These are phyloP conservation scores for Adiantum capillusveneris DNA, from an alignment of 75 land plant species.

Conservation along the genomic window DNA sequence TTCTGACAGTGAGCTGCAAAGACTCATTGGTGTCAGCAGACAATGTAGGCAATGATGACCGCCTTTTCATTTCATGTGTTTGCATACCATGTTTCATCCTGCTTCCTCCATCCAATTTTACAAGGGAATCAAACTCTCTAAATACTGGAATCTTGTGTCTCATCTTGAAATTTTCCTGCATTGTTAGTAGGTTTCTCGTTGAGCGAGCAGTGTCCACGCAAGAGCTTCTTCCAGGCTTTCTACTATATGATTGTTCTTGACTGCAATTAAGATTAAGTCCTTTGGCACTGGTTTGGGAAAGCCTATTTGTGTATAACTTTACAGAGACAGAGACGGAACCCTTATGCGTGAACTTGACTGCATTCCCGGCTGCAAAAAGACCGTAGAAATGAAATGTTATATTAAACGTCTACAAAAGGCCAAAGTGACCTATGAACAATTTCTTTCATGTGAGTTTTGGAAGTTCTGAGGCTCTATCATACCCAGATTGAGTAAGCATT, in stretches of 20 bases:
- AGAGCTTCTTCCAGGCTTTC: not conserved
- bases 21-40: too few species aligned
- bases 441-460: not conserved
- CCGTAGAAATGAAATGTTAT: not conserved
- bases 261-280: not conserved
- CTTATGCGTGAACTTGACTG: slow-evolving; percentile 41
- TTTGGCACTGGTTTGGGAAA: too few species aligned
- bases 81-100: too few species aligned
- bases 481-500: slow-evolving; percentile 36
- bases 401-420: not conserved
- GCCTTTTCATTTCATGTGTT: too few species aligned
- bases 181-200: not conserved
- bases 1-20: not conserved
- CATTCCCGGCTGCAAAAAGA: slow-evolving; percentile 38
- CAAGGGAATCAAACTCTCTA: not conserved
- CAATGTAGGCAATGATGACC: too few species aligned
- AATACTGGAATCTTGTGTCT: not conserved
- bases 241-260: not conserved
- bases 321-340: slow-evolving; percentile 34
- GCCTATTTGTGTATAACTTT: slow-evolving; percentile 8
- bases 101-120: not conserved
- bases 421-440: not conserved
- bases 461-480: not conserved
- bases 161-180: not conserved
- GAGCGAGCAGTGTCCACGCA: not conserved